Base-by-base conservation (phyloP, 169 alveolate genomes). In the Eimeria falciformis region DNA sequence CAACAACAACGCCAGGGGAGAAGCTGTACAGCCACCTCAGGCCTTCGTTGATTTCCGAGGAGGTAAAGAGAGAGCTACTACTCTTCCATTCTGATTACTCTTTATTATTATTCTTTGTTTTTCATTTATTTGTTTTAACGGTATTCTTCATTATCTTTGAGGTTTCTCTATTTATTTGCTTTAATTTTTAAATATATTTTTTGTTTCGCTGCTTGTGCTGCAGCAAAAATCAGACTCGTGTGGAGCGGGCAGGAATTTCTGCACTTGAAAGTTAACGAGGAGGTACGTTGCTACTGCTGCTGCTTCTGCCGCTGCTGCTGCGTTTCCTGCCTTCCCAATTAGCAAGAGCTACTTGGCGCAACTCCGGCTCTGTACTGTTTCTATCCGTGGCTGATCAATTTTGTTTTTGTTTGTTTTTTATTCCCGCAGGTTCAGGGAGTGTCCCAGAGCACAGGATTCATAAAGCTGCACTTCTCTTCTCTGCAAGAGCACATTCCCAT, bases 231-330 rank as follows among this genome's bases (percentile, higher is more conserved):
- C 18, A 27, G 65, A 5, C 12, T 75, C 25, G 6, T 21, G 27
- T 75, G 84, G 84, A 17, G n/a, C 3, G 84, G 84, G n/a, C 65
- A 75, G 46, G 84, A 75, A n/a, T 75, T 75, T 40, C 21, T 75
- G 0, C 84, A 75, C 27, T 21, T 75, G 9, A 75, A 37, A 4
- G 40, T 75, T 23, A 75, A 75, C 65, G 84, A 75, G 46, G 84
- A 75, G 84, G 84, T 75, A 11, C 40, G 58, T n/a, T 75, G 84
- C 65, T 75, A 40, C 43, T 18, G 84, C 65, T 75, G 75, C 75
- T 65, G 75, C 62, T 53, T 1, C 62, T 14, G 62, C 62, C 3
- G 62, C 62, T 53, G 62, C 62, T 53, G 53, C 43, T 69, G 7
- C 50, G 12, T 46, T n/a, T 69, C 9, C 33, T 69, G 81, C 81